Evolutionary conservation across 768 basidiomycete genomes (phyloP).

Genomic region (Hysterangium stoloniferum): DNA sequence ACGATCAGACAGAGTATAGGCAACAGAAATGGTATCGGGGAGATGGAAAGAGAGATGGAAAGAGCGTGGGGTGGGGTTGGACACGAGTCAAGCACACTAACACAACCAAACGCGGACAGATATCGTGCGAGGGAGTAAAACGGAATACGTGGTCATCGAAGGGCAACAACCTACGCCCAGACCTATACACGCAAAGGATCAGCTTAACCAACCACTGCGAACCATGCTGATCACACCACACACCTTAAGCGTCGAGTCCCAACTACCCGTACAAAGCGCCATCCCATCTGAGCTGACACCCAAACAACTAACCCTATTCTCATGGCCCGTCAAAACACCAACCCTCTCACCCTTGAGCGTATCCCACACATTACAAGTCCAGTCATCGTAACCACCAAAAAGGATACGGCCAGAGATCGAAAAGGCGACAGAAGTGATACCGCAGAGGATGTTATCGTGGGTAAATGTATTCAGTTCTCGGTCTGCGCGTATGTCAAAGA

Average conservation of each 20-base stretch:
- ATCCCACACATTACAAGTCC: conserved; percentile 99
- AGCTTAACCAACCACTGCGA: conserved; percentile 12
- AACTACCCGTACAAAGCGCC: conserved; percentile 97
- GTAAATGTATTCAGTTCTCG: conserved; percentile 95
- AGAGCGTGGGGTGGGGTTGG: no score
- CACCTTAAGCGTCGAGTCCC: conserved; percentile 96
- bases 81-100: no score
- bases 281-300: conserved; percentile 95
- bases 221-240: conserved; percentile 22
- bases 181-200: conserved; percentile 40
- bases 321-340: conserved; percentile 94
- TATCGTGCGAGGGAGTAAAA: not conserved
- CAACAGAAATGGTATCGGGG: not conserved
- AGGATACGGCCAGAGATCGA: conserved; percentile 95
- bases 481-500: conserved; percentile 97
- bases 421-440: conserved; percentile 98
- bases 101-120: no score
- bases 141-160: not conserved
- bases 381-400: conserved; percentile 98
- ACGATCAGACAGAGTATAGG: not conserved
- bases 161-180: conserved; percentile 59
- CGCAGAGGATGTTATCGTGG: conserved; percentile 97
- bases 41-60: not conserved
- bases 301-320: conserved; percentile 95
- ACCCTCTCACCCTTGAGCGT: conserved; percentile 97